phyloP scores from a whole-genome alignment of 192 early-diverging fungal genomes.

The Gamsiella multidivaricata region DNA sequence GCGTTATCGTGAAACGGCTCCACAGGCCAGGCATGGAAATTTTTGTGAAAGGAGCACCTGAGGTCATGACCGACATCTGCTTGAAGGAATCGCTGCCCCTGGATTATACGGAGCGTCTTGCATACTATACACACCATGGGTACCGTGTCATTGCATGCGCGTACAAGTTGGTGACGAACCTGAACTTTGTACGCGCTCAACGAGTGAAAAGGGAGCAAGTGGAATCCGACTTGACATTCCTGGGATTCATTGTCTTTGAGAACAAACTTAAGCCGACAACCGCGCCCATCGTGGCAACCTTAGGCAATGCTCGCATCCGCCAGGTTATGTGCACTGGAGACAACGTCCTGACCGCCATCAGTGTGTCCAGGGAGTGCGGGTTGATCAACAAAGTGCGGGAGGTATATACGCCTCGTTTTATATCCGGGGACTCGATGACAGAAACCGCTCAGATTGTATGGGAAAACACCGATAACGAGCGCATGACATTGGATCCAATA shows the following conservation, averaged over 20 bases:
- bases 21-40: constrained; percentile 76
- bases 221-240: constrained; percentile 85
- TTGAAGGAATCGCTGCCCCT: constrained; percentile 81
- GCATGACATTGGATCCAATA: constrained; percentile 53
- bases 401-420: constrained; percentile 85
- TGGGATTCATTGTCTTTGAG: constrained; percentile 98
- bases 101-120: constrained; percentile 84
- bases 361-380: constrained; percentile 93
- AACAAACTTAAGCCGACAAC: constrained; percentile 97
- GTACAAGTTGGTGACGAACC: constrained; percentile 73
- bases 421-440: constrained; percentile 59
- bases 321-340: constrained; percentile 99
- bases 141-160: constrained; percentile 97
- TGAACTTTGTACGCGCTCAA: constrained; percentile 82
- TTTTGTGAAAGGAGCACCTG: constrained; percentile 98
- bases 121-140: constrained; percentile 93
- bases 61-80: constrained; percentile 93
- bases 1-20: constrained; percentile 86
- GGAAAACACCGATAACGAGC: constrained; percentile 70
- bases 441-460: constrained; percentile 72
- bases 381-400: constrained; percentile 80
- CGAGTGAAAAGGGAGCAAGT: constrained; percentile 85
- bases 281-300: constrained; percentile 75
- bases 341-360: constrained; percentile 95
- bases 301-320: constrained; percentile 86